Conservation (phyloP, 495 filamentous ascomycete species). For the Penicillium coffeae region DNA sequence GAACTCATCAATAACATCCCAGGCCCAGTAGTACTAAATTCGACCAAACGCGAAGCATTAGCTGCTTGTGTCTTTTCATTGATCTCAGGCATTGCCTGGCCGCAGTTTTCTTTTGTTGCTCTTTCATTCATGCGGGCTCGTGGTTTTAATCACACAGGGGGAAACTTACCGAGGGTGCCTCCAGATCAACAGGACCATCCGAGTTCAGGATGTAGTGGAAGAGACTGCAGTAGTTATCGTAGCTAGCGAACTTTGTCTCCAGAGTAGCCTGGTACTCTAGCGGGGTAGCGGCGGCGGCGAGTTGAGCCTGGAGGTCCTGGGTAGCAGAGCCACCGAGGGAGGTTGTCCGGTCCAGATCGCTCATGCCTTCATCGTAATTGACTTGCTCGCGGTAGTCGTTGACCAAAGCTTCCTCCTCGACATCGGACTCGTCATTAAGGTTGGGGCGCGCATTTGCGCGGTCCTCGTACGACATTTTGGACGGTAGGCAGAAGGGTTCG, state of each 20-base stretch:
- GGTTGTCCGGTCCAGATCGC: conserved; percentile 66
- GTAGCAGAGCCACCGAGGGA: conserved; percentile 48
- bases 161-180: conserved; percentile 82
- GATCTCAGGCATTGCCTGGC: conserved; percentile 6
- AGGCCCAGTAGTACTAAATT: conserved; percentile 96
- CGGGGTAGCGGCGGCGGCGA: conserved; percentile 85
- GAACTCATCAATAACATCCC: conserved; percentile 99
- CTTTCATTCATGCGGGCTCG: too few relatives aligned
- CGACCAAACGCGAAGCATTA: conserved; percentile 8
- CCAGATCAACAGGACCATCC: conserved; percentile 93
- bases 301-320: conserved; percentile 85
- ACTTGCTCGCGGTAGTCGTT: conserved; percentile 95
- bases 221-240: conserved; percentile 97
- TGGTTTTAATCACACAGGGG: background rate
- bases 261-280: conserved; percentile 91
- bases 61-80: conserved; percentile 1
- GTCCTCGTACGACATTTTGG: conserved; percentile 50
- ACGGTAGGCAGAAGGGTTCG: conserved; percentile 4
- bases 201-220: conserved; percentile 99
- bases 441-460: conserved; percentile 48
- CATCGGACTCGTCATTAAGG: conserved; percentile 79
- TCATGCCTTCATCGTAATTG: conserved; percentile 79
- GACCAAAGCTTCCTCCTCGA: conserved; percentile 89
- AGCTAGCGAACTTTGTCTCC: conserved; percentile 94
- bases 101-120: conserved; percentile 14